Conservation (phyloP, 805 yeast species). For the Starmerella riodocensis region DNA sequence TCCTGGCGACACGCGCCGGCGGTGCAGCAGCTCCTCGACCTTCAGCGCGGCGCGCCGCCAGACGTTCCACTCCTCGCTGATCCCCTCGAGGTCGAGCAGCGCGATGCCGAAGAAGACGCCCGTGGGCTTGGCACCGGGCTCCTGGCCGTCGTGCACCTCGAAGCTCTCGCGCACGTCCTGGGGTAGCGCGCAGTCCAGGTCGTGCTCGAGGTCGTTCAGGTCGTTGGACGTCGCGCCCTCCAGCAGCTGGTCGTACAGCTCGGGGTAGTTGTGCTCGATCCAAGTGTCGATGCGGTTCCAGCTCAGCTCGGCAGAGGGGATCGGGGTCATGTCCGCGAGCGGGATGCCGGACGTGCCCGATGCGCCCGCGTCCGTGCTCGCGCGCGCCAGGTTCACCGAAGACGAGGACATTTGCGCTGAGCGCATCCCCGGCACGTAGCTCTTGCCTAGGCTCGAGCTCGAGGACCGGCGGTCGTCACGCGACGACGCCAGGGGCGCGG, state of each 20-base stretch:
- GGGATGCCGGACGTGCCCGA: conserved; percentile 29
- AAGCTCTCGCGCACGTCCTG: conserved; percentile 68
- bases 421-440: conserved; percentile 28
- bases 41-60: conserved; percentile 49
- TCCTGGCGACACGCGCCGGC: no score
- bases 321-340: conserved; percentile 43
- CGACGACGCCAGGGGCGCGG: conserved; percentile 19
- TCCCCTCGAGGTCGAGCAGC: conserved; percentile 65
- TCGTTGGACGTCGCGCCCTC: conserved; percentile 73
- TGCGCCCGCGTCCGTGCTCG: conserved; percentile 1
- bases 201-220: conserved; percentile 69
- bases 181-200: conserved; percentile 62
- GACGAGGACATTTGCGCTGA: conserved; percentile 25
- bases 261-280: conserved; percentile 68
- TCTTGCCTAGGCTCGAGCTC: conserved; percentile 14
- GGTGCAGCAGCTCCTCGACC: conserved; percentile 19
- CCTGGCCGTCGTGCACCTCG: conserved; percentile 84
- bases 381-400: conserved; percentile 3
- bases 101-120: conserved; percentile 73
- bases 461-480: conserved; percentile 11
- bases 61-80: conserved; percentile 63
- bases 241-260: conserved; percentile 62
- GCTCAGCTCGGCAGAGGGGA: conserved; percentile 55
- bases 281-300: conserved; percentile 86
- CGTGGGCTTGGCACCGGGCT: conserved; percentile 54